A percentile compares a stretch with the other conserved stretches of the same genome.
Evolutionary conservation across 75 land plant species (phyloP).

Genomic region (Larix kaempferi): DNA sequence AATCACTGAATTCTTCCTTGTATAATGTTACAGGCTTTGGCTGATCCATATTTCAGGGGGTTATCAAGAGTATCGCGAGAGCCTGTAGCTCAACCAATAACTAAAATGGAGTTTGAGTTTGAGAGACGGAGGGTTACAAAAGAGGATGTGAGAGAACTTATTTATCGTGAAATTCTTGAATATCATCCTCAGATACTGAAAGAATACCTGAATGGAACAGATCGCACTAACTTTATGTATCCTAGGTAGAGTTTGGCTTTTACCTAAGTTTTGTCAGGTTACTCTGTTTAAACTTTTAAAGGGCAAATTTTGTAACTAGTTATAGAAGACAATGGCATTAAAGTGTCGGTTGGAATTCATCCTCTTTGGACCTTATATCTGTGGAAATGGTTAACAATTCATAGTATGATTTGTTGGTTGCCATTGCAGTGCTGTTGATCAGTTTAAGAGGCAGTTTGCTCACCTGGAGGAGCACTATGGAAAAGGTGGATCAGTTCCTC

Average conservation of each 20-base stretch:
- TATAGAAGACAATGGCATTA: background rate
- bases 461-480: conserved; percentile 76
- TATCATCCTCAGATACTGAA: conserved; percentile 87
- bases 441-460: conserved; percentile 81
- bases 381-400: background rate
- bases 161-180: conserved; percentile 82
- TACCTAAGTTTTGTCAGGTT: background rate
- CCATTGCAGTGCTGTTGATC: conserved; percentile 73
- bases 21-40: conserved; percentile 55
- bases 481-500: conserved; percentile 56
- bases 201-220: conserved; percentile 76
- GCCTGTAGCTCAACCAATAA: conserved; percentile 76
- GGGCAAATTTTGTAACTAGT: background rate
- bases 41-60: conserved; percentile 87
- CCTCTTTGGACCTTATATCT: background rate
- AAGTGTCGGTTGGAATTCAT: background rate
- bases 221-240: conserved; percentile 72
- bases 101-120: conserved; percentile 91
- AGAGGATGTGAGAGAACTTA: conserved; percentile 78
- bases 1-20: background rate
- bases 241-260: conserved; percentile 53
- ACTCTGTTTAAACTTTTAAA: background rate
- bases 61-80: conserved; percentile 70
- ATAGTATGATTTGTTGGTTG: background rate
- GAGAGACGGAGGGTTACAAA: conserved; percentile 75